These are phyloP conservation scores for Beta macrorhiza DNA, from an alignment of 179 eudicot genomes.

Conservation along the genomic window DNA sequence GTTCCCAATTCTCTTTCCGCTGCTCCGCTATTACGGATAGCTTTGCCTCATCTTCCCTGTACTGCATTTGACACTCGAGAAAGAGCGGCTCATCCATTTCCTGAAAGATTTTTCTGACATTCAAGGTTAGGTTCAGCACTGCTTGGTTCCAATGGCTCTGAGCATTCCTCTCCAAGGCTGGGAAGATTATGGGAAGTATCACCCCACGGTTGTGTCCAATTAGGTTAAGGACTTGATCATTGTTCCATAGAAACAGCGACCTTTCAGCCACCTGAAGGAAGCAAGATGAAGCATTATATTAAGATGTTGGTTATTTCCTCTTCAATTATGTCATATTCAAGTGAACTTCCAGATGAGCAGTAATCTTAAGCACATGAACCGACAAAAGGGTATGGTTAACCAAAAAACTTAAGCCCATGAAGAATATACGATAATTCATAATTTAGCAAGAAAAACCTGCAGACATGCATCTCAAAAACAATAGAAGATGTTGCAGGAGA, in stretches of 20 bases:
- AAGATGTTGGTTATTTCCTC: too few species aligned
- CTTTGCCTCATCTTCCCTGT: slow-evolving; percentile 50
- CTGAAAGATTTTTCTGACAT: slow-evolving; percentile 56
- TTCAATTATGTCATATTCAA: too few species aligned
- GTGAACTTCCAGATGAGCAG: too few species aligned
- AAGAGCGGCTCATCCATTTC: slow-evolving; percentile 74
- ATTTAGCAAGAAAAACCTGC: not conserved
- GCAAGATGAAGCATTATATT: not conserved
- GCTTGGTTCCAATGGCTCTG: slow-evolving; percentile 78
- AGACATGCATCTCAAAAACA: not conserved
- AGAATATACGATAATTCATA: not conserved
- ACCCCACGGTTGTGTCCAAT: slow-evolving; percentile 61
- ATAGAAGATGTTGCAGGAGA: slow-evolving; percentile 7
- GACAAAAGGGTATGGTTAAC: not conserved
- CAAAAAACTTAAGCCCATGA: not conserved
- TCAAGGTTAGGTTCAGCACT: slow-evolving; percentile 62
- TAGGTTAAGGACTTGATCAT: slow-evolving; percentile 65
- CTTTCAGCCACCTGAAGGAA: slow-evolving; percentile 74
- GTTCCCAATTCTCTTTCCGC: slow-evolving; percentile 63
- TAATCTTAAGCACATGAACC: too few species aligned
- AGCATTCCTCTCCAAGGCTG: slow-evolving; percentile 64
- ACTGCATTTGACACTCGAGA: slow-evolving; percentile 49
- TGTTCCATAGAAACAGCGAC: slow-evolving; percentile 79
- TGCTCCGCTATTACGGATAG: slow-evolving; percentile 36
- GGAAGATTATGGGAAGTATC: slow-evolving; percentile 64